A percentile compares a stretch with the other conserved stretches of the same genome.
phyloP scores from a whole-genome alignment of 192 early-diverging fungal genomes.

The Entophlyctis helioformis region DNA sequence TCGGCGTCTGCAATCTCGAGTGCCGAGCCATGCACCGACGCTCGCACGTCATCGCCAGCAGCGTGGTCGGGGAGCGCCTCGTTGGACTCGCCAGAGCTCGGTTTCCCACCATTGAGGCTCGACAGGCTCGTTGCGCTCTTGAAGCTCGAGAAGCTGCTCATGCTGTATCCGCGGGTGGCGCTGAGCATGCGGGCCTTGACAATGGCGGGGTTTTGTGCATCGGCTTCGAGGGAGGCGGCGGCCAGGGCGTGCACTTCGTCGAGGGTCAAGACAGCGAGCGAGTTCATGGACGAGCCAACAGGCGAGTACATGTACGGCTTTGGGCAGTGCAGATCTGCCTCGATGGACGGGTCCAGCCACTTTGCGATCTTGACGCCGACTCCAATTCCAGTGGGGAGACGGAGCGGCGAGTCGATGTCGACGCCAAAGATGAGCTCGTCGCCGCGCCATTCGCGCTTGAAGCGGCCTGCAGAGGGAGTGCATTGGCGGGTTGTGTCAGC shows the following conservation, averaged over 20 bases:
- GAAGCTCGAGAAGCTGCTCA: too few relatives aligned
- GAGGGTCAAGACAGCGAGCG: conserved; percentile 12
- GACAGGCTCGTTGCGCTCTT: too few relatives aligned
- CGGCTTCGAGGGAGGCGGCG: not conserved
- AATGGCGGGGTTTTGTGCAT: conserved; percentile 1
- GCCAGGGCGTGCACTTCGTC: conserved; percentile 2
- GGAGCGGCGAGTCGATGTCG: conserved; percentile 13
- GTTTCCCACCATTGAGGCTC: too few relatives aligned
- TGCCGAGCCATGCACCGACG: too few relatives aligned
- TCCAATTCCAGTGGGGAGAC: conserved; percentile 11
- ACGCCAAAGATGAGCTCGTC: conserved; percentile 27
- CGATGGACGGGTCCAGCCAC: conserved; percentile 29
- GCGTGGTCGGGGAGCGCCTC: too few relatives aligned
- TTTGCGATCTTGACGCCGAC: conserved; percentile 28
- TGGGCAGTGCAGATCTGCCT: conserved; percentile 8
- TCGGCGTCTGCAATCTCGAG: too few relatives aligned
- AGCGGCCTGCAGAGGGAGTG: too few relatives aligned
- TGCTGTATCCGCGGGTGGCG: too few relatives aligned
- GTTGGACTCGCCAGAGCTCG: too few relatives aligned
- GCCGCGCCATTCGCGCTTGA: conserved; percentile 19
- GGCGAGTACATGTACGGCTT: conserved; percentile 24
- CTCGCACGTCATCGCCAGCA: too few relatives aligned
- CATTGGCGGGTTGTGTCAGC: too few relatives aligned
- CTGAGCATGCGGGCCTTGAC: too few relatives aligned
- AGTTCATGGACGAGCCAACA: conserved; percentile 23